phyloP scores from a whole-genome alignment of 768 basidiomycete genomes.

The Russula sp. region DNA sequence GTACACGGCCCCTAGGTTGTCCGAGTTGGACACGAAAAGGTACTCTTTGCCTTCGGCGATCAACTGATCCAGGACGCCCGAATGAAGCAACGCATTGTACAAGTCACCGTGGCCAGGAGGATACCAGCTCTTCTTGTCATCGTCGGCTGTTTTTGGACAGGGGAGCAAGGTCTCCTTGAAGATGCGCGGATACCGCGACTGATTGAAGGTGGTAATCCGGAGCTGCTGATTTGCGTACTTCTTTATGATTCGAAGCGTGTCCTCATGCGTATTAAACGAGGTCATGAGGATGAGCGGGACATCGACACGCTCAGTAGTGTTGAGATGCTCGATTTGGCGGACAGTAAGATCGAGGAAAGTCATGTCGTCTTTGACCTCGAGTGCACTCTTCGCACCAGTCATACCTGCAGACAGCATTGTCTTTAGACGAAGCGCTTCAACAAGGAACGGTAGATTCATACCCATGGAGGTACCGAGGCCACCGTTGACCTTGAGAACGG shows the following conservation, averaged over 20 bases:
- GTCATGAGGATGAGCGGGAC: conserved; percentile 82
- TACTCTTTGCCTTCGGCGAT: conserved; percentile 71
- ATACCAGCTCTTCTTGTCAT: conserved; percentile 72
- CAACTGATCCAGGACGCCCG: conserved; percentile 70
- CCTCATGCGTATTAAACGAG: conserved; percentile 78
- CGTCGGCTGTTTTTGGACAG: conserved; percentile 52
- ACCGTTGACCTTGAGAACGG: conserved; percentile 77
- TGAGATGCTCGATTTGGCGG: conserved; percentile 67
- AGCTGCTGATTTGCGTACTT: conserved; percentile 79
- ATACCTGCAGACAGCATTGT: conserved; percentile 39
- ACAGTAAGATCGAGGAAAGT: conserved; percentile 66
- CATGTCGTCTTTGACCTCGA: conserved; percentile 73
- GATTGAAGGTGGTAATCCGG: conserved; percentile 67
- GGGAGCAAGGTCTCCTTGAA: conserved; percentile 67
- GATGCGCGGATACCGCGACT: conserved; percentile 72
- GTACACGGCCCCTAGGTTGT: conserved; percentile 67
- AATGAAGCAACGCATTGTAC: conserved; percentile 68
- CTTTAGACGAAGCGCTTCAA: not conserved
- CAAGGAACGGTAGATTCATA: conserved; percentile 26
- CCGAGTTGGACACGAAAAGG: conserved; percentile 76
- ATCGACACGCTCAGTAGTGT: conserved; percentile 57
- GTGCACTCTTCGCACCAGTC: conserved; percentile 65
- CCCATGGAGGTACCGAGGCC: conserved; percentile 69
- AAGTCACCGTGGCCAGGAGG: conserved; percentile 76
- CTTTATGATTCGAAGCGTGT: conserved; percentile 73